Evolutionary conservation across 768 basidiomycete genomes (phyloP), one percentile per base, ranked within the genome.

Genomic region (Podaxis sp.): DNA sequence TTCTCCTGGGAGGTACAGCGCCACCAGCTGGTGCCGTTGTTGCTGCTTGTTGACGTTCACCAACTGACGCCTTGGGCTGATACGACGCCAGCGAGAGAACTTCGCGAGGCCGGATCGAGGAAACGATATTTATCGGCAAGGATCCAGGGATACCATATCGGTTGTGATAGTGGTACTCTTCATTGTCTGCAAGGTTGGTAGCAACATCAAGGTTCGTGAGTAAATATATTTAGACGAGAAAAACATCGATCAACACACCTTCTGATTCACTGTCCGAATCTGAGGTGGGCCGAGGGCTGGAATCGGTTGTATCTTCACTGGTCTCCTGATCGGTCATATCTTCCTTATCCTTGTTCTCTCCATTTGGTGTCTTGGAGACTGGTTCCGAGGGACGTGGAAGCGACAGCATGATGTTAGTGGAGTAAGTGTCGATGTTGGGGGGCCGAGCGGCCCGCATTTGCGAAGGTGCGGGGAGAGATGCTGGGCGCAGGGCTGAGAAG

Each of bases 401-500:
- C 17, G 73, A 70, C 48, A 74, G 59, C 63, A 77, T 67, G 64
- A 76, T 70, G 22, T 69, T 67, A 60, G 75, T 72, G 38, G 75
- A 72, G 19, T 77, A 77, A n/a, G 74, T 66, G 66, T 79, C 80
- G 39, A 73, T 72, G 52, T 73, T 76, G 33, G 76, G 75, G 33
- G 73, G 74, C 63, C 79, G 76, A 6, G 76, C 72, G 40, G 78
- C 78, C 12, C 83, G 86, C 57, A 86, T 75, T 59, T 81, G 72
- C n/a, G 89, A 88, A 30, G 87, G 86, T 13, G 75, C 75, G 1
- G 90, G 90, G n/a, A 92, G 79, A 13, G 90, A 91, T 3, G 82
- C 73, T 1, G 90, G 90, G 33, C 90, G 82, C 38, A 92, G 74
- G 17, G 80, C 75, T 15, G 84, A 81, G 53, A 90, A 77, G 1